Conservation (phyloP, 345 rosid species). For the Mallotus nudiflorus region DNA sequence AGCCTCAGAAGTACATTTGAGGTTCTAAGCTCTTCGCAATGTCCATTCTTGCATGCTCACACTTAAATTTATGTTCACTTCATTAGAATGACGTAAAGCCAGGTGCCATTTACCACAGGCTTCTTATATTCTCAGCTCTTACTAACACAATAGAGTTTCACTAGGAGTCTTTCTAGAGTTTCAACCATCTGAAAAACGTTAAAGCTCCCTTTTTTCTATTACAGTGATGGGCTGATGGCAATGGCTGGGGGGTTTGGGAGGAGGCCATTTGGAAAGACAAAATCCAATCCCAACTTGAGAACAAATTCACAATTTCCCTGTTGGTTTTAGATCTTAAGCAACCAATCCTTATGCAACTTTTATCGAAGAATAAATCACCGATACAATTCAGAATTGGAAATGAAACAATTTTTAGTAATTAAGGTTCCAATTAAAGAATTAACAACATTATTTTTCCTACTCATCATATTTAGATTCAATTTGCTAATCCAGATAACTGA, state of each 20-base stretch:
- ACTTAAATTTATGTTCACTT: neutral
- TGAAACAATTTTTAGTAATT: neutral
- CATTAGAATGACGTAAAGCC: neutral
- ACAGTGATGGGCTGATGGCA: neutral
- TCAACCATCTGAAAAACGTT: neutral
- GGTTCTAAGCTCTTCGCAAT: neutral
- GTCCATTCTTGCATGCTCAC: too few species aligned
- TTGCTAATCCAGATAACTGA: too few species aligned
- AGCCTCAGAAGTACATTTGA: neutral
- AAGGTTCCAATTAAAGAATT: neutral
- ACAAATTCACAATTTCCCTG: neutral
- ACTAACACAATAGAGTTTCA: neutral
- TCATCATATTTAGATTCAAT: neutral
- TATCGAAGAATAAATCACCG: neutral
- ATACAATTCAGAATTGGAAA: neutral
- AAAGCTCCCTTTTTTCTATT: neutral
- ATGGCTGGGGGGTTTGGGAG: neutral
- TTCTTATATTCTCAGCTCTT: neutral
- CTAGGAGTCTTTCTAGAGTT: neutral
- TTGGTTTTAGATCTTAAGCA: neutral
- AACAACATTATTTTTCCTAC: neutral
- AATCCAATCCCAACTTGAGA: neutral
- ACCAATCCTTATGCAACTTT: neutral
- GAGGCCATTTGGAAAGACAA: neutral
- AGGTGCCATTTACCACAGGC: neutral